Conservation (phyloP, 495 filamentous ascomycete genomes). For the Hypoxylon intermedium region DNA sequence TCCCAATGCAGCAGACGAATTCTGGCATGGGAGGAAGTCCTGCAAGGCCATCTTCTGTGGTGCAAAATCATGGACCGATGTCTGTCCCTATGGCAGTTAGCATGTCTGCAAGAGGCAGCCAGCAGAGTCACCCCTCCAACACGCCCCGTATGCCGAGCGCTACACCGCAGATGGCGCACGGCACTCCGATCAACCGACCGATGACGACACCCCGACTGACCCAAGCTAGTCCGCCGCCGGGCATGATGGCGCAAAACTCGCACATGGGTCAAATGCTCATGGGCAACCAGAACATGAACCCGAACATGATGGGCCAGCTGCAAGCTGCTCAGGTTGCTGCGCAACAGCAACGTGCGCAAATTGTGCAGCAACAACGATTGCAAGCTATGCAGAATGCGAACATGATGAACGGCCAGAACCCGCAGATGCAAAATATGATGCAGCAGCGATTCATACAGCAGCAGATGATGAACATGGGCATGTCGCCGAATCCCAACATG, state of each 20-base stretch:
- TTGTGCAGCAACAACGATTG: conserved; percentile 53
- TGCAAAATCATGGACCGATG: conserved; percentile 73
- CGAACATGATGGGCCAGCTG: conserved; percentile 50
- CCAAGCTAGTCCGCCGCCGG: conserved; percentile 71
- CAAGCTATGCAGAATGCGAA: conserved; percentile 44
- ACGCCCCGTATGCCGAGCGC: conserved; percentile 82
- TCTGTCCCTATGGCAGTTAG: conserved; percentile 66
- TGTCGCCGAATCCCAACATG: conserved; percentile 40
- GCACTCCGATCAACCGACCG: conserved; percentile 70
- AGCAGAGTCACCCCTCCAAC: conserved; percentile 76
- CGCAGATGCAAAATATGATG: conserved; percentile 37
- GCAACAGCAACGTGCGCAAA: conserved; percentile 57
- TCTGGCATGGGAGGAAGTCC: conserved; percentile 83
- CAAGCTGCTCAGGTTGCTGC: conserved; percentile 55
- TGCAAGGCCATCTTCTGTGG: conserved; percentile 75
- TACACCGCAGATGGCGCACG: conserved; percentile 79
- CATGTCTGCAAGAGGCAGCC: conserved; percentile 81
- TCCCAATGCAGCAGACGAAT: conserved; percentile 80
- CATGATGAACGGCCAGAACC: conserved; percentile 47
- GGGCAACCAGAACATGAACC: conserved; percentile 58
- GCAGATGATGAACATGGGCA: conserved; percentile 48
- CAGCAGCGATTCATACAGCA: conserved; percentile 47
- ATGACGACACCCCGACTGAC: conserved; percentile 75
- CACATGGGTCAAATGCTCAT: conserved; percentile 65
- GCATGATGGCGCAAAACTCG: conserved; percentile 64